Evolutionary conservation across 768 basidiomycete species (phyloP), one percentile per base, ranked within the genome.

Genomic region (Gyrodon lividus): DNA sequence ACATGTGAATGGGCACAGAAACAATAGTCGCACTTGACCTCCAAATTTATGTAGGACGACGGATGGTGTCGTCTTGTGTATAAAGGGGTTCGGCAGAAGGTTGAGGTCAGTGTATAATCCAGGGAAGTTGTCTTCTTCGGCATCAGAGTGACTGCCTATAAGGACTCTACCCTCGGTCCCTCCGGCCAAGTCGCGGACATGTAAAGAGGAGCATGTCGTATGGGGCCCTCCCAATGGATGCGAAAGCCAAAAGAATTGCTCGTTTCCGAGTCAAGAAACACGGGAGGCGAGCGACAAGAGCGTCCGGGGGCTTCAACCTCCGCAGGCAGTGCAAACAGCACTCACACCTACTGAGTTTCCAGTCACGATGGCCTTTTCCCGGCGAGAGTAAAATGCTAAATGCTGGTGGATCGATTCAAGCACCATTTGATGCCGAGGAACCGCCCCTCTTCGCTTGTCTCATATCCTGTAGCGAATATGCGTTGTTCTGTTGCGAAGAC

Each of bases 201-300:
- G 75, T 0, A 88, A 62, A 1, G 73, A 63, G 0, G 78, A 72
- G 10, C 79, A 78, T 0, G 78, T 75, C 13, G 74, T 66, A 52
- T 87, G 85, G 0, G 81, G 68, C 0, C 83, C 83, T 0, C 82
- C 83, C 5, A 73, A 69, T 2, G 68, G 60, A 54, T 75, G 75
- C 2, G 81, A 73, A 8, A 86, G 63, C 76, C 79, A 86, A 37
- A 81, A 61, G 9, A 83, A 58, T 9, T 39, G 37, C 6, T 6
- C 59, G 13, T 57, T 9, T 62, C 59, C 0, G 46, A 54, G 6
- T 61, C 50, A 3, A 50, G 55, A 17, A 76, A 56, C 24, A 80
- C 62, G 9, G 82, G 79, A 1, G 84, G 81, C 0, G 83, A 85
- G 6, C 85, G 80, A 52, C 78, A 79, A 2, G 82, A 81, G 0